Evolutionary conservation across 2,329 filamentous ascomycete genomes (phyloP), one percentile per base, ranked within the genome.

Genomic region (Talaromyces sp.): DNA sequence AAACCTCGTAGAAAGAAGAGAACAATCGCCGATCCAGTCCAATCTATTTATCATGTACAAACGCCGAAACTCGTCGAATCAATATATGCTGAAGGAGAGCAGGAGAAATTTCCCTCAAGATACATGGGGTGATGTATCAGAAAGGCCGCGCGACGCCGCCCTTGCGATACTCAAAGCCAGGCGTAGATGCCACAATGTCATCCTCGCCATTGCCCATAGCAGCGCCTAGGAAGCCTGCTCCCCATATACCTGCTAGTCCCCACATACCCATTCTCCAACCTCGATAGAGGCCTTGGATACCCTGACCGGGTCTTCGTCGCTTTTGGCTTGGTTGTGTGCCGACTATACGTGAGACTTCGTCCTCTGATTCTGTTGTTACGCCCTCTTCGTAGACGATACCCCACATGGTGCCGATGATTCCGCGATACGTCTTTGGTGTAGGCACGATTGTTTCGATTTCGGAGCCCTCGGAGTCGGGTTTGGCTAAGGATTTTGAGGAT

Each of bases 321-420:
- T 69, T 66, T 39, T 68, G 72, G 19, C 16, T 13, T 2, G 27
- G 72, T 68, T 58, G 76, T 76, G 69, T 76, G 35, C 72, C 74
- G 68, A 76, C 73, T 27, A 75, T 66, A 56, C 79, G 75, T 11
- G 83, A 48, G 31, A 52, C 31, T 13, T 50, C 27, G 9, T 86
- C 81, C 66, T 82, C 82, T 24, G 73, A 70, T 5, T 71, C 73
- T 19, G 78, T 57, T 62, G 74, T 73, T 16, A 75, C 80, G 8
- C 95, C 95, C 76, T 99, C 95, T 71, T 96, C 91, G 41, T 89
- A 85, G 1, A 91, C 84, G 67, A 99, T 95, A 66, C 87, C 86
- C 83, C 92, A 94, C 85, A 97, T 93, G 2, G 94, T 97, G 3
- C 92, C 91, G n/a, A 95, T 76, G 1, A 97, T 84, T n/a, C 95